Evolutionary conservation across 306 rosid species (phyloP), one percentile per base, ranked within the genome.

Genomic region (Rosa persica): DNA sequence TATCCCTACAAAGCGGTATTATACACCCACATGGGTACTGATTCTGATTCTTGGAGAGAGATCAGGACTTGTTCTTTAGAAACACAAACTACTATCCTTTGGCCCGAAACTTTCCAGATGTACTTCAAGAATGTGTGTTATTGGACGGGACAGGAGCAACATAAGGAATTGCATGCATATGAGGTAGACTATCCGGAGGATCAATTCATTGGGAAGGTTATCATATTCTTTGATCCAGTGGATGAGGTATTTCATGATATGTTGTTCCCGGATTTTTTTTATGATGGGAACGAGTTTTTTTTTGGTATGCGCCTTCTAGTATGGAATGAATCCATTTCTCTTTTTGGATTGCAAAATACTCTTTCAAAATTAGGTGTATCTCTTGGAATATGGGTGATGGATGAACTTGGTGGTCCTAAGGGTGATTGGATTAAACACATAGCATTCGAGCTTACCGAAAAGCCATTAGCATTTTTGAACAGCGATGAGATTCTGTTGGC

Each of bases 21-120:
- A 25, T 55, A 54, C 48, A 36, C 46, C 17, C 52, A 47, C 22
- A 4, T 54, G 36, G 48, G 77, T 4, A 20, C 52, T 47, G 52
- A 15, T 47, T 47, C 49, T 36, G 27, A 54, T 20, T 73, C 49
- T 52, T 73, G 77, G 77, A 52, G 67, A 73, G 49, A 38, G 22
- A 6, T 73, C 30, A 54, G 38, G 8, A n/a, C 47, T 66, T 17
- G 2, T 36, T 66, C 47, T 3, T 38, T 66, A 16, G 47, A 66
- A 66, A 66, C 47, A 38, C 48, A 66, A 38, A 66, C 47, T 27
- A 58, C 34, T 2, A 0, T 20, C 5, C 36, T 58, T 25, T 12
- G 67, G 9, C 67, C 67, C 2, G 67, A 4, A 61, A 23, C 5
- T 10, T 61, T 61, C 67, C 40, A 47, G 40, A 15, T 71, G 4